Evolutionary conservation across 176 grass and related monocot species (phyloP).

Genomic region (Carex parvula): DNA sequence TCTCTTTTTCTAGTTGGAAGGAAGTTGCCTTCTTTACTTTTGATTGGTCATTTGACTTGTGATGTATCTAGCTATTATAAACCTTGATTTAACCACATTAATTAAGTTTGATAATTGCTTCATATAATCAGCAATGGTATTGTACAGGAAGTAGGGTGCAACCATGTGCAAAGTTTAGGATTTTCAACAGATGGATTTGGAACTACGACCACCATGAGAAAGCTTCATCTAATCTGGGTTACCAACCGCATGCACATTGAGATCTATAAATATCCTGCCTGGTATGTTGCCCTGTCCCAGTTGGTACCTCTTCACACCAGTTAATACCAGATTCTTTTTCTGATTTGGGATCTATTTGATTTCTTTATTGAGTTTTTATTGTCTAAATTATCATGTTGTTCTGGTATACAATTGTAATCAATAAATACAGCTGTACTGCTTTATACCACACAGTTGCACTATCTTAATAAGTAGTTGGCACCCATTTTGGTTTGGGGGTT

Average conservation of each 20-base stretch:
- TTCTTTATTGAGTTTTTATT: background rate
- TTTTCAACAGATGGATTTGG: slow-evolving; percentile 98
- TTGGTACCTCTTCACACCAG: background rate
- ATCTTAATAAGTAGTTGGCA: background rate
- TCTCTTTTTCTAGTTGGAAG: background rate
- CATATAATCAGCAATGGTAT: background rate
- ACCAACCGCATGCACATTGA: slow-evolving; percentile 97
- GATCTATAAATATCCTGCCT: slow-evolving; percentile 92
- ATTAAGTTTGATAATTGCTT: slow-evolving; percentile 12
- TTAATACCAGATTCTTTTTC: background rate
- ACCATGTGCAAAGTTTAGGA: slow-evolving; percentile 89
- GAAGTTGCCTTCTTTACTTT: background rate
- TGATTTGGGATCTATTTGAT: no score
- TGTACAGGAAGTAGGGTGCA: slow-evolving; percentile 88
- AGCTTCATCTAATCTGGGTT: slow-evolving; percentile 95
- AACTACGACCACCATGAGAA: slow-evolving; percentile 86
- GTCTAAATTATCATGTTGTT: background rate
- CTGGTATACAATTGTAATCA: background rate
- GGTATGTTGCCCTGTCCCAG: slow-evolving; percentile 43
- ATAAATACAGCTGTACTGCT: background rate
- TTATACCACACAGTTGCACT: background rate
- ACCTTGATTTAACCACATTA: background rate
- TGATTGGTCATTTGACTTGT: background rate
- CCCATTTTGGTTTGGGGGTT: background rate
- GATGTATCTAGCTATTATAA: background rate